These are phyloP conservation scores for Trichosporon sp. DNA, from an alignment of 1,284 basidiomycete species.

Conservation along the genomic window DNA sequence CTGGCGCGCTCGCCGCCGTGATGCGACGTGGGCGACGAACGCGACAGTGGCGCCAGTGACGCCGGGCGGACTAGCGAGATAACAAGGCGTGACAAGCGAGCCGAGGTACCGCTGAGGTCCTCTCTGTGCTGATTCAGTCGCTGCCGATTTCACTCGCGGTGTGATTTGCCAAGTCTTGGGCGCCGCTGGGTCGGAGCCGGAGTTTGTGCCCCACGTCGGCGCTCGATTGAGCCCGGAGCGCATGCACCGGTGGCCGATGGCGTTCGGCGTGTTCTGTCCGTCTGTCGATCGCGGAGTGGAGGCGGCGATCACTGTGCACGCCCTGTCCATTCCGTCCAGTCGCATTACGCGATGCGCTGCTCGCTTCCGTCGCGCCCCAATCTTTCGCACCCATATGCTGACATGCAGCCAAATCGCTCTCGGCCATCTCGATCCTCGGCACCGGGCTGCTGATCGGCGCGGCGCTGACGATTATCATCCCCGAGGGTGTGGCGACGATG, in stretches of 20 bases:
- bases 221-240: no score
- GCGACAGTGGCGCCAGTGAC: neutral
- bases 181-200: no score
- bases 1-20: neutral
- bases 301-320: neutral
- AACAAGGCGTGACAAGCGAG: neutral
- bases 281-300: neutral
- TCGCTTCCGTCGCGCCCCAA: neutral
- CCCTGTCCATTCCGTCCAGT: neutral
- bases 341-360: neutral
- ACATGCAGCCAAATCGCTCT: conserved; percentile 55
- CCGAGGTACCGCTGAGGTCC: conserved; percentile 3
- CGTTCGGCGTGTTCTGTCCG: neutral
- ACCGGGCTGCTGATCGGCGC: conserved; percentile 84
- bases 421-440: conserved; percentile 63
- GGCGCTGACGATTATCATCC: conserved; percentile 82
- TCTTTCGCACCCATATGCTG: neutral
- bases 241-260: no score
- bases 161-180: neutral
- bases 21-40: neutral
- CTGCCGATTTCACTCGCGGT: neutral
- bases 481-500: conserved; percentile 62
- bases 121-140: neutral
- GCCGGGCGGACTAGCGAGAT: conserved; percentile 1
- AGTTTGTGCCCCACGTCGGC: no score